These are phyloP conservation scores for Datisca glomerata DNA, from an alignment of 306 rosid genomes.

Conservation along the genomic window DNA sequence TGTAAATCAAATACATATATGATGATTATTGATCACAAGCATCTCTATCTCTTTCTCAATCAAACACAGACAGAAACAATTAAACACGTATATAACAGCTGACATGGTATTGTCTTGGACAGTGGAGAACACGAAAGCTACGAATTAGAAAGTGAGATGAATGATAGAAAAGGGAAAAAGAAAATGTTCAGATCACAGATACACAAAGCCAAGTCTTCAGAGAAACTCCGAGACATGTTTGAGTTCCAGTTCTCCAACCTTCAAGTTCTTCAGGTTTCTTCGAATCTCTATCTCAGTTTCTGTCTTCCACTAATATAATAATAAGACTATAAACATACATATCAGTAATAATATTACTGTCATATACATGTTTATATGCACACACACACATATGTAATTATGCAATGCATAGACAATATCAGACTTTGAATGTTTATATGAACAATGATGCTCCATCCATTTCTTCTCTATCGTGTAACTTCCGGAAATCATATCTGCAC, in stretches of 20 bases:
- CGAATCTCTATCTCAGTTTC: background rate
- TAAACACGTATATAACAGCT: background rate
- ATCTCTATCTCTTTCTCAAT: background rate
- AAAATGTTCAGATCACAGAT: slow-evolving; percentile 11
- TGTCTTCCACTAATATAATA: too few species aligned
- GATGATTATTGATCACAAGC: too few species aligned
- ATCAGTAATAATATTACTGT: too few species aligned
- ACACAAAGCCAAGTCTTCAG: slow-evolving; percentile 6
- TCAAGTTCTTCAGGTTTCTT: slow-evolving; percentile 38
- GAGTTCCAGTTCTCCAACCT: slow-evolving; percentile 47
- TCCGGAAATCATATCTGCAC: too few species aligned
- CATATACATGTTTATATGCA: too few species aligned
- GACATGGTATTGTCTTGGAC: slow-evolving; percentile 9
- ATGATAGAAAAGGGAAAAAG: slow-evolving; percentile 19
- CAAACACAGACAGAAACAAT: background rate
- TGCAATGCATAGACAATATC: too few species aligned
- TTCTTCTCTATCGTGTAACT: too few species aligned
- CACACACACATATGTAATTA: too few species aligned
- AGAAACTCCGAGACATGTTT: slow-evolving; percentile 28
- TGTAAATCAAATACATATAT: too few species aligned
- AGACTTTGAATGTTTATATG: too few species aligned
- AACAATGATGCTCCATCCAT: too few species aligned
- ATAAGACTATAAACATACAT: too few species aligned
- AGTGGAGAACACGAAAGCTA: slow-evolving; percentile 12
- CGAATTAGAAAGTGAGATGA: slow-evolving; percentile 19